These are phyloP conservation scores for Fabrea salina DNA, from an alignment of 169 alveolate species.

Conservation along the genomic window DNA sequence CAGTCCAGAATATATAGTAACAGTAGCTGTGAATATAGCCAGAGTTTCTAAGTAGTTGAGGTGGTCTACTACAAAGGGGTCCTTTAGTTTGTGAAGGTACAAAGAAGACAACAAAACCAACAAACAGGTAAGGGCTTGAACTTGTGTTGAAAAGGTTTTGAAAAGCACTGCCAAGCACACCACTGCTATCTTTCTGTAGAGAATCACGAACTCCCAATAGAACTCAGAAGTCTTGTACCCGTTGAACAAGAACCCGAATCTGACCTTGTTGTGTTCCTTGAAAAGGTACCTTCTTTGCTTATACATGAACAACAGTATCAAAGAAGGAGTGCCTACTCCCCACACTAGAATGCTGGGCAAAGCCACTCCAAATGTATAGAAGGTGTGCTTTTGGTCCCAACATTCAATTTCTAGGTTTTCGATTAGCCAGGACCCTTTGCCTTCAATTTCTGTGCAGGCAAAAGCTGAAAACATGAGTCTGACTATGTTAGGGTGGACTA, in stretches of 20 bases:
- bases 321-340: slow-evolving; percentile 53
- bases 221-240: slow-evolving; percentile 35
- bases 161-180: slow-evolving; percentile 34
- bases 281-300: slow-evolving; percentile 29
- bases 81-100: neutral
- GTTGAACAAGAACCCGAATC: slow-evolving; percentile 39
- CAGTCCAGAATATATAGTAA: slow-evolving; percentile 48
- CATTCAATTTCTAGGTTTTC: slow-evolving; percentile 36
- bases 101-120: slow-evolving; percentile 27
- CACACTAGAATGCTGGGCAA: slow-evolving; percentile 46
- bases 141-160: neutral
- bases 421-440: slow-evolving; percentile 5
- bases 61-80: slow-evolving; percentile 31
- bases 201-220: slow-evolving; percentile 46
- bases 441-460: slow-evolving; percentile 39
- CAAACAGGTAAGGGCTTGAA: slow-evolving; percentile 37
- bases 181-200: slow-evolving; percentile 36
- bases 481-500: slow-evolving; percentile 55
- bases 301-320: slow-evolving; percentile 28
- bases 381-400: slow-evolving; percentile 39
- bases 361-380: slow-evolving; percentile 36
- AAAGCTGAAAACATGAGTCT: slow-evolving; percentile 38
- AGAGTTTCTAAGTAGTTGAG: slow-evolving; percentile 34
- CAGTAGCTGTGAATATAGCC: slow-evolving; percentile 24
- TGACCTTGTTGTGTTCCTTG: neutral